These are phyloP conservation scores for Apiotrichum mycotoxinovorans DNA, from an alignment of 1,284 basidiomycete genomes.

Conservation along the genomic window DNA sequence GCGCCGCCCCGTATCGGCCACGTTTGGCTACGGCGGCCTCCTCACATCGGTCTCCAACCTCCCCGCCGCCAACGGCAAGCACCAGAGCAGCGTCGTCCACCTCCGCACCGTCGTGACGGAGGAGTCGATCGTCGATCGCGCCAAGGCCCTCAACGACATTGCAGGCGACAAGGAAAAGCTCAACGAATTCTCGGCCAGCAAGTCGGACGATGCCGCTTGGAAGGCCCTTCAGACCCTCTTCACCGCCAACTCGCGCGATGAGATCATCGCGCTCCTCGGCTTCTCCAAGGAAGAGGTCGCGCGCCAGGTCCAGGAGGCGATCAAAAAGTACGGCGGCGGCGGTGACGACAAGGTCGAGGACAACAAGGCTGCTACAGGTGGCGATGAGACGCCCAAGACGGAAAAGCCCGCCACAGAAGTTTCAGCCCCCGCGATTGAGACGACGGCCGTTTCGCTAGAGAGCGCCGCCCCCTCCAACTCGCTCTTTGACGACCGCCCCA, in stretches of 20 bases:
- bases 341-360: conserved; percentile 16
- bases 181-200: conserved; percentile 62
- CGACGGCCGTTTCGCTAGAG: neutral
- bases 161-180: conserved; percentile 60
- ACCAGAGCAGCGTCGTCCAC: conserved; percentile 74
- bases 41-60: conserved; percentile 75
- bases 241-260: conserved; percentile 80
- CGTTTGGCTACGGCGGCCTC: conserved; percentile 92
- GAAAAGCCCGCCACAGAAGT: conserved; percentile 56
- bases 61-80: conserved; percentile 64
- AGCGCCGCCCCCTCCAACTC: neutral
- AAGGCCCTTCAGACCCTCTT: conserved; percentile 85
- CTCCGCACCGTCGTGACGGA: conserved; percentile 76
- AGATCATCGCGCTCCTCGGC: conserved; percentile 84
- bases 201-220: conserved; percentile 65
- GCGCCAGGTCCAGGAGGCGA: conserved; percentile 72
- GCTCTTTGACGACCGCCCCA: conserved; percentile 55
- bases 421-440: conserved; percentile 48
- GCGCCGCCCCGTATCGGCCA: conserved; percentile 71
- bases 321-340: conserved; percentile 57
- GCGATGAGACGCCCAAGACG: conserved; percentile 68
- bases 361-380: neutral
- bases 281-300: conserved; percentile 88
- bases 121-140: conserved; percentile 70
- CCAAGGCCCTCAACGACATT: conserved; percentile 66